phyloP scores from a whole-genome alignment of 805 yeast species.

The Wickerhamiella lipophila region DNA sequence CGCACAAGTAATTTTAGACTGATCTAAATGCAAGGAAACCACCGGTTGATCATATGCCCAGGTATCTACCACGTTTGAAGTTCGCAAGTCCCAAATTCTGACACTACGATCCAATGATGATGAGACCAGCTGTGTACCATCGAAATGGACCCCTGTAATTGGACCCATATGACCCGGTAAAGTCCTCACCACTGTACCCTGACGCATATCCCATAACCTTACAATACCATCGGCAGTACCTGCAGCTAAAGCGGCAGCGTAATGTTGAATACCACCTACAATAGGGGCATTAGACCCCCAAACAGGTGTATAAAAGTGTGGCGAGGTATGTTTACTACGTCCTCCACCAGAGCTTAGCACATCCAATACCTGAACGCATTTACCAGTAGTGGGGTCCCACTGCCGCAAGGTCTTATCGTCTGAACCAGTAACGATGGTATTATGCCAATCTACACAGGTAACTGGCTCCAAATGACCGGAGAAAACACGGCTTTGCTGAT shows the following conservation, averaged over 20 bases:
- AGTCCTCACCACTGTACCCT: conserved; percentile 36
- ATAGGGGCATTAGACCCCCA: conserved; percentile 20
- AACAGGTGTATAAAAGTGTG: conserved; percentile 2
- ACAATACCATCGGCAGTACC: conserved; percentile 69
- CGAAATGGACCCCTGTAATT: conserved; percentile 55
- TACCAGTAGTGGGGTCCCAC: conserved; percentile 59
- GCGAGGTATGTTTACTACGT: conserved; percentile 18
- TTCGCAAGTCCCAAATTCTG: conserved; percentile 62
- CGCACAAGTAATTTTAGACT: conserved; percentile 42
- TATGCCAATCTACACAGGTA: conserved; percentile 36
- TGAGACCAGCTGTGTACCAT: conserved; percentile 48
- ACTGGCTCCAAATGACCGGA: conserved; percentile 57
- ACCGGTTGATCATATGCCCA: conserved; percentile 50
- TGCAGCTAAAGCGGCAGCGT: conserved; percentile 64
- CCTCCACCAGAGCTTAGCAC: conserved; percentile 42
- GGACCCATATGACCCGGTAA: conserved; percentile 58
- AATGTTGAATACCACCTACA: conserved; percentile 59
- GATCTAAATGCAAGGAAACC: conserved; percentile 46
- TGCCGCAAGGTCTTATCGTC: conserved; percentile 59
- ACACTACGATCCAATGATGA: conserved; percentile 53
- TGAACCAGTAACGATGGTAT: conserved; percentile 56
- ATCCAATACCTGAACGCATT: conserved; percentile 58
- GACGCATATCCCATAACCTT: conserved; percentile 62
- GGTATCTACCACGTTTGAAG: conserved; percentile 48
- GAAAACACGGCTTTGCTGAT: conserved; percentile 28